Evolutionary conservation across 2,329 filamentous ascomycete species (phyloP).

Genomic region (Fusarium stilboides): DNA sequence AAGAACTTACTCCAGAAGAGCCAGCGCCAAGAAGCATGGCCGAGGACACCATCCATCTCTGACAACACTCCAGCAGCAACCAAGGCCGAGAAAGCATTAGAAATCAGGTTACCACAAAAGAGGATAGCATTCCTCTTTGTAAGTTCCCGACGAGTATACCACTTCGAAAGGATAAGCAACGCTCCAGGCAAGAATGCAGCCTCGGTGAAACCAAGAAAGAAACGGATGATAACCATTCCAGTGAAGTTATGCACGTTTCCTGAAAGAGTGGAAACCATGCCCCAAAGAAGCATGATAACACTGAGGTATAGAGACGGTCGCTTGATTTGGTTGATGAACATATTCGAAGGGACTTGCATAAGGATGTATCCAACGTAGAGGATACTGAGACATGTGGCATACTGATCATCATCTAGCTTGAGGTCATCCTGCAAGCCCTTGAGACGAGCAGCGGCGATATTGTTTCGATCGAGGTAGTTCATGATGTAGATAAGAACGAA

Average conservation of each 20-base stretch:
- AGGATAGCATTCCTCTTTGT: conserved; percentile 69
- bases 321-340: conserved; percentile 69
- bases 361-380: conserved; percentile 77
- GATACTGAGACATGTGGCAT: conserved; percentile 75
- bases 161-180: conserved; percentile 74
- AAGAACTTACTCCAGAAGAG: conserved; percentile 63
- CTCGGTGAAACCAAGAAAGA: conserved; percentile 74
- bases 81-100: conserved; percentile 72
- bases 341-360: conserved; percentile 74
- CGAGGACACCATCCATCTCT: conserved; percentile 69
- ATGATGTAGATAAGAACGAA: conserved; percentile 82
- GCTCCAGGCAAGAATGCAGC: conserved; percentile 76
- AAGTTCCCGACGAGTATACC: conserved; percentile 75
- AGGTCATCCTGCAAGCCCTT: conserved; percentile 76
- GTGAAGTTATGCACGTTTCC: conserved; percentile 67
- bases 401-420: conserved; percentile 69
- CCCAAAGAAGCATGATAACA: conserved; percentile 71
- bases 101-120: conserved; percentile 73
- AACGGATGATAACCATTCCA: conserved; percentile 69
- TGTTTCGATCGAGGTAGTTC: conserved; percentile 80
- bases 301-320: conserved; percentile 68
- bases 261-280: conserved; percentile 70
- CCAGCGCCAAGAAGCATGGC: conserved; percentile 73
- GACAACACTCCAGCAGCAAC: conserved; percentile 72
- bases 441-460: conserved; percentile 77